phyloP scores from a whole-genome alignment of 2,329 filamentous ascomycete genomes.

The Exserohilum turcica region DNA sequence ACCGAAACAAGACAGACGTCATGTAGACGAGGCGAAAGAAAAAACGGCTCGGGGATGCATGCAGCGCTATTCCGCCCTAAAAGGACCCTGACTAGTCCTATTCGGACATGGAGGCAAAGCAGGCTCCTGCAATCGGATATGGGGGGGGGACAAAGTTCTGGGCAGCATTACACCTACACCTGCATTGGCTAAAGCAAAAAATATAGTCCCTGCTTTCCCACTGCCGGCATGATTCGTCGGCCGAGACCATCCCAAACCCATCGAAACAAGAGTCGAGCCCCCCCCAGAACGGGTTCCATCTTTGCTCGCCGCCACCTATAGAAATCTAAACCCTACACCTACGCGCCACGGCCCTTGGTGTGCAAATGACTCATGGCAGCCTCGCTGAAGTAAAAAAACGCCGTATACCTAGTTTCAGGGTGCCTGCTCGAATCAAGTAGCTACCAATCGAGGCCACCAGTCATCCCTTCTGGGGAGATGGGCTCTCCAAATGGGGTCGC shows the following conservation, averaged over 20 bases:
- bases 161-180: neutral
- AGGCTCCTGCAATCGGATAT: neutral
- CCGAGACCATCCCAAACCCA: neutral
- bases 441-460: neutral
- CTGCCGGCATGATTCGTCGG: neutral
- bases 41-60: neutral
- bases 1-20: neutral
- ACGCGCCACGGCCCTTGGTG: no score
- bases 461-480: neutral
- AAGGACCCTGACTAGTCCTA: neutral
- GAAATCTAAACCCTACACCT: neutral
- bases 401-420: neutral
- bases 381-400: neutral
- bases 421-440: neutral
- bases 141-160: neutral
- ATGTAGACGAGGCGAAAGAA: neutral
- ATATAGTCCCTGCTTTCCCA: neutral
- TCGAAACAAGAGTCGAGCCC: neutral
- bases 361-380: neutral
- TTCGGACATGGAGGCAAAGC: neutral
- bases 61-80: neutral
- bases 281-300: neutral
- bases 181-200: neutral
- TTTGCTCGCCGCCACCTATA: neutral
- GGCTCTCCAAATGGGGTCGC: slow-evolving; percentile 1